A percentile compares a stretch with the other conserved stretches of the same genome.
Evolutionary conservation across 306 rosid genomes (phyloP).

Genomic region (Albizia julibrissin): DNA sequence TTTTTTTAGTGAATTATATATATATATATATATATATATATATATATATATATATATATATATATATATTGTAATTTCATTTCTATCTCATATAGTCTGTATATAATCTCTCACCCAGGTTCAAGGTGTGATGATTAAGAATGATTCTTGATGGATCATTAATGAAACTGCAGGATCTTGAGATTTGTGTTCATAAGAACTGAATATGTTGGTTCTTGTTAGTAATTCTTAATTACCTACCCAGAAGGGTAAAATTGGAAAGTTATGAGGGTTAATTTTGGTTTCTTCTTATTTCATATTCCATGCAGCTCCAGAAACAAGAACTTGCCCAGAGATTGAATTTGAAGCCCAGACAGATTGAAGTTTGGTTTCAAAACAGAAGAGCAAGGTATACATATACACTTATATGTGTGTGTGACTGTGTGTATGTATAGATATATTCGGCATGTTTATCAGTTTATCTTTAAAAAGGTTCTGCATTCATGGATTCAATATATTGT

Average conservation of each 20-base stretch:
- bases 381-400: background rate
- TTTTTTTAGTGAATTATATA: too few species aligned
- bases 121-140: background rate
- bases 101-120: background rate
- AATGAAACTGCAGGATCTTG: background rate
- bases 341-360: constrained; percentile 3
- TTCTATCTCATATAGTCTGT: background rate
- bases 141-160: background rate
- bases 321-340: constrained; percentile 6
- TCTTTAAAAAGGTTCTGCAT: background rate
- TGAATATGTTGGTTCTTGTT: background rate
- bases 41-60: background rate
- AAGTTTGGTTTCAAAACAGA: constrained; percentile 20
- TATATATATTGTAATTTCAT: background rate
- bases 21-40: background rate
- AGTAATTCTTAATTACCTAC: background rate
- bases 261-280: background rate
- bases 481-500: background rate
- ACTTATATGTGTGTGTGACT: background rate
- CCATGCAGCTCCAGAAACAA: constrained; percentile 20
- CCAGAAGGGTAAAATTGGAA: background rate
- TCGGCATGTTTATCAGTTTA: background rate
- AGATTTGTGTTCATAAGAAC: background rate
- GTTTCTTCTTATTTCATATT: background rate
- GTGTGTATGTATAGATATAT: too few species aligned